Evolutionary conservation across 2,329 filamentous ascomycete genomes (phyloP).

Genomic region (Alternaria postmessia): DNA sequence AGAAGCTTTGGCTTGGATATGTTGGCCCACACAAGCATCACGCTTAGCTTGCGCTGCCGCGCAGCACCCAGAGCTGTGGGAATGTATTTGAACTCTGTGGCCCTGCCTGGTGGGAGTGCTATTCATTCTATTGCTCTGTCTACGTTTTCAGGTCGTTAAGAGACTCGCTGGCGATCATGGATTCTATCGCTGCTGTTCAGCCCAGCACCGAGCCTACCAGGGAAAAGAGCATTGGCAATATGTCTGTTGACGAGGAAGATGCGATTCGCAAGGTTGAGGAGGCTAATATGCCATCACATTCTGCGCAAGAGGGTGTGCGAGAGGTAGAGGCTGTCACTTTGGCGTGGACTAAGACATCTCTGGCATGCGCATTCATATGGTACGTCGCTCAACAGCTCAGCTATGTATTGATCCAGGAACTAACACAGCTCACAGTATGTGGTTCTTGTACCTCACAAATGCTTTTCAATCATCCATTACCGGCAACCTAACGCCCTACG

Average conservation of each 20-base stretch:
- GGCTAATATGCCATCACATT: conserved; percentile 16
- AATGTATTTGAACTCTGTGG: neutral
- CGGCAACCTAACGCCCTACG: conserved; percentile 44
- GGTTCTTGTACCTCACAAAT: conserved; percentile 54
- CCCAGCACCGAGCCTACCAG: conserved; percentile 12
- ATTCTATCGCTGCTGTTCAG: conserved; percentile 7
- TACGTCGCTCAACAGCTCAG: conserved; percentile 21
- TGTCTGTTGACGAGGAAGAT: conserved; percentile 25
- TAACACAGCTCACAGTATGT: conserved; percentile 18
- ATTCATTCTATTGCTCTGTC: neutral
- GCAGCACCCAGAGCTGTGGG: neutral
- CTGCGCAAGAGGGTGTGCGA: conserved; percentile 46
- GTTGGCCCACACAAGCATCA: conserved; percentile 5
- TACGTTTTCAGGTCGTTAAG: neutral
- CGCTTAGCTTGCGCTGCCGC: neutral
- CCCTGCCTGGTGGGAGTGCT: neutral
- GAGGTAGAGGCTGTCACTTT: conserved; percentile 50
- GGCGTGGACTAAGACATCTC: conserved; percentile 47
- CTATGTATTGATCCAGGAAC: neutral
- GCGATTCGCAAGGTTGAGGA: conserved; percentile 28
- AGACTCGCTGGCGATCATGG: neutral
- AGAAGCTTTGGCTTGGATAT: conserved; percentile 15
- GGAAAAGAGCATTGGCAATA: conserved; percentile 20
- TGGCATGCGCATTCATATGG: conserved; percentile 46
- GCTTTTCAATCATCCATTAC: conserved; percentile 51